These are phyloP conservation scores for Metschnikowia cerradonensis DNA, from an alignment of 805 yeast species.

Conservation along the genomic window DNA sequence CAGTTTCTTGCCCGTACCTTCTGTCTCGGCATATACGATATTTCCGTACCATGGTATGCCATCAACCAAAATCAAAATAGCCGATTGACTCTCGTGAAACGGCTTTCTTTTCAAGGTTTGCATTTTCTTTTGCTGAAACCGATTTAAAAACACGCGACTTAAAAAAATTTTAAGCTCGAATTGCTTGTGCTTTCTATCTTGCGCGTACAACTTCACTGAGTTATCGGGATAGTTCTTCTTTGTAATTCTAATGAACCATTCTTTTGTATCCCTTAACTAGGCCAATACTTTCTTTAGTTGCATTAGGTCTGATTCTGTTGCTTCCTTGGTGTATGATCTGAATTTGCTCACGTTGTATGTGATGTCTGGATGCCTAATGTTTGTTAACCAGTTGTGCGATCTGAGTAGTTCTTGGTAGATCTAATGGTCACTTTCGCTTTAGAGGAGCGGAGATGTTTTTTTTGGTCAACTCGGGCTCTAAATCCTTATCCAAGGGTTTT, in stretches of 20 bases:
- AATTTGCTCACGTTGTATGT: too few relatives aligned
- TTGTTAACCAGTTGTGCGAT: too few relatives aligned
- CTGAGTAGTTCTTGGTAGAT: too few relatives aligned
- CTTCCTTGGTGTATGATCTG: too few relatives aligned
- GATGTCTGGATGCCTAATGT: too few relatives aligned
- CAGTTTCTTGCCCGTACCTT: slow-evolving; percentile 3
- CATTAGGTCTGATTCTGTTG: too few relatives aligned
- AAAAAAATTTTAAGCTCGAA: slow-evolving; percentile 41
- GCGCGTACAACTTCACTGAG: slow-evolving; percentile 11
- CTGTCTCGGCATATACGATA: slow-evolving; percentile 40
- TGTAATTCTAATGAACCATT: too few relatives aligned
- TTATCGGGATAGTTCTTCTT: too few relatives aligned
- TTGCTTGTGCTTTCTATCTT: slow-evolving; percentile 36
- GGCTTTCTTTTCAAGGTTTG: slow-evolving; percentile 55
- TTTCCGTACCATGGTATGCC: slow-evolving; percentile 58
- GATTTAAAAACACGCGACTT: slow-evolving; percentile 45
- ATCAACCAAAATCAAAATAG: slow-evolving; percentile 50
- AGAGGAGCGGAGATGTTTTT: slow-evolving; percentile 14
- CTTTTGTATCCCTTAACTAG: too few relatives aligned
- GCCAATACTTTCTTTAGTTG: too few relatives aligned
- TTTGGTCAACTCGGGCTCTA: slow-evolving; percentile 30
- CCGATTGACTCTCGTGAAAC: slow-evolving; percentile 53
- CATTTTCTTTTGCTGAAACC: slow-evolving; percentile 48
- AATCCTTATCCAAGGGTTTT: slow-evolving; percentile 25
- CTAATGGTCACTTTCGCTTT: not conserved